Percentiles rank a stretch among this genome's conserved stretches.
These are phyloP conservation scores for Ascochyta lentis DNA, from an alignment of 2,329 filamentous ascomycete genomes.

Conservation along the genomic window DNA sequence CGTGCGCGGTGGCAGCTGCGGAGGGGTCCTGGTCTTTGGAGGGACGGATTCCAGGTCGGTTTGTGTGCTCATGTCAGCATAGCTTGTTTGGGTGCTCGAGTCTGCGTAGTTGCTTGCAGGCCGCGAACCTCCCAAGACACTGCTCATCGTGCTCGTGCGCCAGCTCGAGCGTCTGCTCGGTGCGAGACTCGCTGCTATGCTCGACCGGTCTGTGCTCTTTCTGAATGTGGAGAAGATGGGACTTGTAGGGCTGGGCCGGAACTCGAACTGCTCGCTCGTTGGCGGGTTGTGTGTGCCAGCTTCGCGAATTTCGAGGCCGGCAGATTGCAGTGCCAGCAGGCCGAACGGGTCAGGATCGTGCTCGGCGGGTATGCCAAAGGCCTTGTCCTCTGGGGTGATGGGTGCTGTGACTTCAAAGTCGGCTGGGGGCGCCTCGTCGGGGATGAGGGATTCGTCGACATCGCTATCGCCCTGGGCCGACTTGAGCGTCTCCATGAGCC, in stretches of 20 bases:
- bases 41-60: constrained; percentile 56
- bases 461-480: constrained; percentile 83
- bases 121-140: constrained; percentile 60
- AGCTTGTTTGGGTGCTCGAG: constrained; percentile 44
- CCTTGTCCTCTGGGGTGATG: constrained; percentile 43
- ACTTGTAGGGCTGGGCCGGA: constrained; percentile 76
- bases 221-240: constrained; percentile 69
- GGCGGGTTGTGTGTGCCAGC: constrained; percentile 80
- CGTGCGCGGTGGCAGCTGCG: constrained; percentile 33
- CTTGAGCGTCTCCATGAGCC: constrained; percentile 82
- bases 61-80: constrained; percentile 66
- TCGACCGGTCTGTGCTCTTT: constrained; percentile 72
- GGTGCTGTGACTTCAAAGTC: constrained; percentile 67
- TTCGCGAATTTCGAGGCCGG: constrained; percentile 87
- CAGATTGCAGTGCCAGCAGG: constrained; percentile 86
- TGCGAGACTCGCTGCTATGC: constrained; percentile 51
- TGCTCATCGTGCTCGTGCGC: constrained; percentile 71
- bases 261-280: constrained; percentile 81
- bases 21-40: constrained; percentile 19
- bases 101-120: constrained; percentile 60
- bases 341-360: constrained; percentile 93
- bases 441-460: constrained; percentile 72
- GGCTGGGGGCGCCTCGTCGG: constrained; percentile 74
- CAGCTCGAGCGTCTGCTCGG: constrained; percentile 70
- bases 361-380: constrained; percentile 78